These are phyloP conservation scores for Sequoiadendron giganteum DNA, from an alignment of 75 land plant species.

Conservation along the genomic window DNA sequence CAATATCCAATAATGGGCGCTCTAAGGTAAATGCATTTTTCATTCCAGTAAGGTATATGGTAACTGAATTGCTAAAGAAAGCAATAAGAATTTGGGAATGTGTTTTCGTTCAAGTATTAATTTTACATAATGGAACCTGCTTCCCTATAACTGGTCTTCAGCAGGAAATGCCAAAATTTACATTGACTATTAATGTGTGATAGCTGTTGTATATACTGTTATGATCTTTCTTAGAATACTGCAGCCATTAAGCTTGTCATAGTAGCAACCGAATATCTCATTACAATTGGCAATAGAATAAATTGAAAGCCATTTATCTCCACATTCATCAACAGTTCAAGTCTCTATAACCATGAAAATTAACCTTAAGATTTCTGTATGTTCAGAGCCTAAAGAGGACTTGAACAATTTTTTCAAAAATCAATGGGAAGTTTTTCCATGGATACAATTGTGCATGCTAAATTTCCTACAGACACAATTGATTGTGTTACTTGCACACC, in stretches of 20 bases:
- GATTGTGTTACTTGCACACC: not conserved
- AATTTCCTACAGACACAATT: not conserved
- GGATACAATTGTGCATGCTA: not conserved
- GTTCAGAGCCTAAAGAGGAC: not conserved
- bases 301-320: not conserved
- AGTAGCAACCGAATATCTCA: not conserved
- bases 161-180: not conserved
- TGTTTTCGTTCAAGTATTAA: not conserved
- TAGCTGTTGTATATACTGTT: not conserved
- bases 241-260: not conserved
- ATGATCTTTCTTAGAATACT: not conserved
- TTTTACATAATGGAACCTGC: not conserved
- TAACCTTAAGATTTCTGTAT: not conserved
- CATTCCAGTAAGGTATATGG: not conserved
- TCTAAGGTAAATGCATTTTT: constrained; percentile 52
- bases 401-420: not conserved
- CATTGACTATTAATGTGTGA: not conserved
- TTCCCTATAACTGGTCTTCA: not conserved
- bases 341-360: not conserved
- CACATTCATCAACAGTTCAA: not conserved
- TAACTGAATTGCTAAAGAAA: not conserved
- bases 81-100: not conserved
- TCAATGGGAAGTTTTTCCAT: not conserved
- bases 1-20: constrained; percentile 96
- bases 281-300: not conserved